phyloP scores from a whole-genome alignment of 768 basidiomycete genomes.

The Tephrocybe rancida region DNA sequence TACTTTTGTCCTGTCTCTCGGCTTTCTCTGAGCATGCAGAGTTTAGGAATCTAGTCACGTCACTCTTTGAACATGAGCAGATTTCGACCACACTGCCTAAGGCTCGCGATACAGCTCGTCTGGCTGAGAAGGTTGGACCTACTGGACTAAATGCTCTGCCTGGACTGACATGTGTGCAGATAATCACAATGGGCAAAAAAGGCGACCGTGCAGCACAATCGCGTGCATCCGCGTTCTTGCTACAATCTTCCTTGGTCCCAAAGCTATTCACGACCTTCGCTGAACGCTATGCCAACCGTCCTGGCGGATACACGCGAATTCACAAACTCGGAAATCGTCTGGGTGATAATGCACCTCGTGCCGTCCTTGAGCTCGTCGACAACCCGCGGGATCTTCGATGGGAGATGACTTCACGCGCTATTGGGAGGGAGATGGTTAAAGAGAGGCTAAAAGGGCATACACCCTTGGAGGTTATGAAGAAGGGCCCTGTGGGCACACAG shows the following conservation, averaged over 20 bases:
- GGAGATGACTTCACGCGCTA: conserved; percentile 85
- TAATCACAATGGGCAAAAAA: conserved; percentile 92
- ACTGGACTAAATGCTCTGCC: background rate
- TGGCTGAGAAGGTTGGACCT: conserved; percentile 83
- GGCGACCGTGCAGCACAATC: conserved; percentile 70
- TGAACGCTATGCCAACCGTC: conserved; percentile 75
- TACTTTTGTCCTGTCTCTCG: background rate
- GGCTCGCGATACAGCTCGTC: conserved; percentile 86
- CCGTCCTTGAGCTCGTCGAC: conserved; percentile 94
- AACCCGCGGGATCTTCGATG: conserved; percentile 86
- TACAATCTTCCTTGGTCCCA: conserved; percentile 70
- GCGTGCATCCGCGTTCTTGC: conserved; percentile 77
- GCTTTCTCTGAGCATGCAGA: conserved; percentile 10
- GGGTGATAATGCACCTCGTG: conserved; percentile 93
- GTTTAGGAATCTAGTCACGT: conserved; percentile 88
- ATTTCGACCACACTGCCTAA: conserved; percentile 96
- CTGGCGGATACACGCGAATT: conserved; percentile 95
- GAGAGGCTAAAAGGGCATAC: conserved; percentile 49
- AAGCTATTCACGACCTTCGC: conserved; percentile 85
- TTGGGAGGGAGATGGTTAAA: conserved; percentile 81
- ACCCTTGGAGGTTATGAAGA: conserved; percentile 50
- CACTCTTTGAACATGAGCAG: conserved; percentile 91
- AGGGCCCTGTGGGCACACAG: conserved; percentile 46
- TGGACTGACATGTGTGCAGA: conserved; percentile 41
- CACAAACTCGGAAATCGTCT: conserved; percentile 87